A percentile compares a stretch with the other conserved stretches of the same genome.
These are phyloP conservation scores for Sphagnum tenellum DNA, from an alignment of 225 moss, liverwort and hornwort species.

Conservation along the genomic window DNA sequence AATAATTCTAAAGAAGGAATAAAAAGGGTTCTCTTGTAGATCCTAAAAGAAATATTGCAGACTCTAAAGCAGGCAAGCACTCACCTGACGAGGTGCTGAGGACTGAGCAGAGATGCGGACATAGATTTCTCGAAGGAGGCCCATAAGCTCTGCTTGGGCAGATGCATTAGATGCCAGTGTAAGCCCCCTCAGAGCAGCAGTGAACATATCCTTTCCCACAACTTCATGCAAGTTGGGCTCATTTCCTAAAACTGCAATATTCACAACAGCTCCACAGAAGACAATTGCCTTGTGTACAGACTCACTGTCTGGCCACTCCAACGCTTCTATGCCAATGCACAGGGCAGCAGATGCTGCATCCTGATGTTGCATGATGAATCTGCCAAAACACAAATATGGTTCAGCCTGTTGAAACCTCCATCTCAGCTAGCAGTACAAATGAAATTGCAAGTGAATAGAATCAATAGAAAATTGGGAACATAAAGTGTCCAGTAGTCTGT, in stretches of 20 bases:
- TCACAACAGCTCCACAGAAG: constrained; percentile 79
- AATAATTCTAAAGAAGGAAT: no score
- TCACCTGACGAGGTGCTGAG: constrained; percentile 79
- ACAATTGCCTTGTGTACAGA: constrained; percentile 81
- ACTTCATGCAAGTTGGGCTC: constrained; percentile 72
- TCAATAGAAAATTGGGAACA: no score
- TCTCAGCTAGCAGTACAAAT: no score
- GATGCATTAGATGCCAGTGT: constrained; percentile 87
- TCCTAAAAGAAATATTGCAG: no score
- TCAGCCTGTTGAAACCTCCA: no score
- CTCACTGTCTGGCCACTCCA: constrained; percentile 99
- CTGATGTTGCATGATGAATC: constrained; percentile 73
- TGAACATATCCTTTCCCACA: constrained; percentile 85
- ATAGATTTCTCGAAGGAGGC: constrained; percentile 86
- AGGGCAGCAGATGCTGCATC: constrained; percentile 79
- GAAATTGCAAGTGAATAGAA: no score
- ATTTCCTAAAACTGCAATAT: constrained; percentile 48
- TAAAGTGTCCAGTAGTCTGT: no score
- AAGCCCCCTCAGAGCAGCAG: constrained; percentile 73
- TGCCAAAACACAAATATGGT: constrained; percentile 8
- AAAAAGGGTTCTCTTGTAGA: no score
- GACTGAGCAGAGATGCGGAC: constrained; percentile 45
- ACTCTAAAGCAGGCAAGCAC: no score
- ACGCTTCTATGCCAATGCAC: constrained; percentile 71
- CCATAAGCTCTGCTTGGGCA: constrained; percentile 83